Percentiles rank a stretch among this genome's conserved stretches.
Evolutionary conservation across 2,329 filamentous ascomycete species (phyloP).

Genomic region (Xylaria sp.): DNA sequence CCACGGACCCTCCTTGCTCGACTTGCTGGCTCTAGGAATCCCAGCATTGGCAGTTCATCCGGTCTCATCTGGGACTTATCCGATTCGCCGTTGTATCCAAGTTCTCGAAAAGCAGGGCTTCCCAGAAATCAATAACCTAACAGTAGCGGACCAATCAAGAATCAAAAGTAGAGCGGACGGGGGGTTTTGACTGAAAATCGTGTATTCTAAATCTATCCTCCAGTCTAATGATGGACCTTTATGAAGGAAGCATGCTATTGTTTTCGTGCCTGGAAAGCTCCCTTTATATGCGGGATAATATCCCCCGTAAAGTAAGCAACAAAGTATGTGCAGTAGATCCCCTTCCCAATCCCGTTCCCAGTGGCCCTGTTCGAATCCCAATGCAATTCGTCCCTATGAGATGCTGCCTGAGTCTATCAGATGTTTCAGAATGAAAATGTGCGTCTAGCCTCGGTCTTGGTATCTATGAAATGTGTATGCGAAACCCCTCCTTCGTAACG

Average conservation of each 20-base stretch:
- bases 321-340: neutral
- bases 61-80: neutral
- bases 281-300: neutral
- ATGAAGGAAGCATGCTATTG: neutral
- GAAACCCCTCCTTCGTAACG: conserved; percentile 13
- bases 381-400: conserved; percentile 29
- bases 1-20: neutral
- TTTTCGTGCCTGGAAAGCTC: conserved; percentile 8
- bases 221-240: conserved; percentile 12
- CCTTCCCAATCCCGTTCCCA: neutral
- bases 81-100: neutral
- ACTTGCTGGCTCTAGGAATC: neutral
- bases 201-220: conserved; percentile 22
- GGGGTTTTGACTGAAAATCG: neutral
- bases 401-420: conserved; percentile 31
- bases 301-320: neutral
- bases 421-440: conserved; percentile 22
- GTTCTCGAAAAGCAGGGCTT: neutral
- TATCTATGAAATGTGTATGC: conserved; percentile 26
- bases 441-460: conserved; percentile 33
- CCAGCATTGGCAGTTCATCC: neutral
- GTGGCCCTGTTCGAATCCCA: conserved; percentile 12
- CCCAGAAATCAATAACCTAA: neutral
- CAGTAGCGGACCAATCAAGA: neutral
- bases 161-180: neutral